Conservation (phyloP, 139 green algal genomes). For the Coelastrella sp. region DNA sequence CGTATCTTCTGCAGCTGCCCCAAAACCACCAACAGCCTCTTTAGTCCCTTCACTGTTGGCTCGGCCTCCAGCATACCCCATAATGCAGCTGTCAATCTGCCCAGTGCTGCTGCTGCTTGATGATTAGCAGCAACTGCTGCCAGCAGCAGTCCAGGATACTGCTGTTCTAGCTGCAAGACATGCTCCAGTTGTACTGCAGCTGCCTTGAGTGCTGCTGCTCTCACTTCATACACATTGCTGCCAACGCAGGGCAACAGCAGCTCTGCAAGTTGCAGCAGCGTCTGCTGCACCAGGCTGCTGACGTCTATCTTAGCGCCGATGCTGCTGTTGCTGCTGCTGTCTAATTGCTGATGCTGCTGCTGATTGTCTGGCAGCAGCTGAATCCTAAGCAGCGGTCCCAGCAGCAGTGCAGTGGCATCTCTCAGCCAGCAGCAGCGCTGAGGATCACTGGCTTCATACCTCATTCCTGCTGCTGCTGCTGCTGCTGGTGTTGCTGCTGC, state of each 20-base stretch:
- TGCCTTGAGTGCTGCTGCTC: conserved; percentile 66
- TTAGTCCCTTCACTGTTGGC: conserved; percentile 41
- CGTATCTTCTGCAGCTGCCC: conserved; percentile 44
- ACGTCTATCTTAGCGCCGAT: conserved; percentile 3
- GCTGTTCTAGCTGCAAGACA: conserved; percentile 1
- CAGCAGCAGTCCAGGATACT: conserved; percentile 37
- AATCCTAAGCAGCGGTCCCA: conserved; percentile 15
- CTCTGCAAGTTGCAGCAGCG: conserved; percentile 22
- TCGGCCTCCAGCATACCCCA: conserved; percentile 36
- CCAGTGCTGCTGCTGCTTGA: conserved; percentile 1
- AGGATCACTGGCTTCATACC: not conserved
- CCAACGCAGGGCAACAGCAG: conserved; percentile 50
- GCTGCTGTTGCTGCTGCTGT: conserved; percentile 45
- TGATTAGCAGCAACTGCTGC: conserved; percentile 58
- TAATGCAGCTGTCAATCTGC: not conserved
- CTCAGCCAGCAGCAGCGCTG: conserved; percentile 31
- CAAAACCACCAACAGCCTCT: conserved; percentile 26
- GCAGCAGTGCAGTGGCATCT: conserved; percentile 1
- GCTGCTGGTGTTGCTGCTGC: not conserved
- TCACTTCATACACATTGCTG: conserved; percentile 65
- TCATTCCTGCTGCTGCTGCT: not conserved
- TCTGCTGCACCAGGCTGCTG: not conserved
- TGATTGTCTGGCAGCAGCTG: conserved; percentile 22
- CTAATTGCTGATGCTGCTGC: conserved; percentile 37
- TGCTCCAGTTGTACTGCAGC: conserved; percentile 42